A percentile compares a stretch with the other conserved stretches of the same genome.
These are phyloP conservation scores for Leccinum rimulosum DNA, from an alignment of 768 basidiomycete genomes.

Conservation along the genomic window DNA sequence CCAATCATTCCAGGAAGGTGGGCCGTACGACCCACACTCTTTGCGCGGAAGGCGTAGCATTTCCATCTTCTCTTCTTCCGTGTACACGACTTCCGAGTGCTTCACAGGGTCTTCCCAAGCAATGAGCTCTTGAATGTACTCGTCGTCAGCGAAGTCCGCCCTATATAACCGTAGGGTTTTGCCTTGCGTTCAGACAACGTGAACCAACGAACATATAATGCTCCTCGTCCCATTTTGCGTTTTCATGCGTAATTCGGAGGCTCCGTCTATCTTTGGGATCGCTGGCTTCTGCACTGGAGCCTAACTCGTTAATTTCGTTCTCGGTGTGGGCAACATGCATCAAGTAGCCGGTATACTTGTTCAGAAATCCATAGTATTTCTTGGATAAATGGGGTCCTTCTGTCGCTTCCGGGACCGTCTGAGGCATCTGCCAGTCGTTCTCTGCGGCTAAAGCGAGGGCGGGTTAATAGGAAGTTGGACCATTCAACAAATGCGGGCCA, in stretches of 20 bases:
- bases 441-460: constrained; percentile 52
- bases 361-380: constrained; percentile 73
- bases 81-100: constrained; percentile 47
- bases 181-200: neutral
- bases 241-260: constrained; percentile 58
- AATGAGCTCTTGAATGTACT: constrained; percentile 69
- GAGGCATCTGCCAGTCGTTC: constrained; percentile 79
- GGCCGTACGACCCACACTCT: constrained; percentile 42
- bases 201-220: constrained; percentile 68
- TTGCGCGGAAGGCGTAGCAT: constrained; percentile 57
- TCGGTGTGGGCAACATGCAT: constrained; percentile 67
- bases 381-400: constrained; percentile 38
- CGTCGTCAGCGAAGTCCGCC: constrained; percentile 79
- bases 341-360: constrained; percentile 75
- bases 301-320: constrained; percentile 83
- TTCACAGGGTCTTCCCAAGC: constrained; percentile 60
- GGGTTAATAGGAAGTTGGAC: constrained; percentile 7
- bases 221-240: constrained; percentile 80
- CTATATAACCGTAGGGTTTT: constrained; percentile 36
- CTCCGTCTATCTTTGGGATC: constrained; percentile 47
- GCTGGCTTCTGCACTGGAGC: constrained; percentile 60
- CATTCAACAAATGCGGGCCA: constrained; percentile 20
- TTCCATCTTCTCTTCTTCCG: constrained; percentile 65
- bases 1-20: neutral
- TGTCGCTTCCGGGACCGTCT: constrained; percentile 47